Evolutionary conservation across 2,329 filamentous ascomycete species (phyloP), one percentile per base, ranked within the genome.

Genomic region (Nannizzia gypsea): DNA sequence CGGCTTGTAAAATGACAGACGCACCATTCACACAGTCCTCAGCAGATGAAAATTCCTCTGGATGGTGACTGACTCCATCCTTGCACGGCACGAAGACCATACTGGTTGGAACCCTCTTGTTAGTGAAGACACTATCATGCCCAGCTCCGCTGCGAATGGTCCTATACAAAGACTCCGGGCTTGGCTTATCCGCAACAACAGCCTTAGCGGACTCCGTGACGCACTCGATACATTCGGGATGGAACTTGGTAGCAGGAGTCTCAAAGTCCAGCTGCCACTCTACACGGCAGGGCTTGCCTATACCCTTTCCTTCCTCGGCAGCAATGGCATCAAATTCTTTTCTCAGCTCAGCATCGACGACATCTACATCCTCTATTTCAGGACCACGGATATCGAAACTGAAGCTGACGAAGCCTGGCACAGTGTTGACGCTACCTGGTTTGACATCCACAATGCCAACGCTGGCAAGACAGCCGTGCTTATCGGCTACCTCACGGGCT

Each of bases 381-480:
- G 77, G 79, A 0, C 82, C 79, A 34, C 86, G 82, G 58, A 89
- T 81, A 66, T 90, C 87, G 3, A 89, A 79, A 31, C 79, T 83
- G 70, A 89, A 88, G 50, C 77, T 77, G 4, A 89, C 87, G 31
- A 76, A 72, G 0, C 85, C 85, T 0, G 87, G 85, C 0, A 90
- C 84, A 0, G 87, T 90, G 70, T 90, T 90, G 15, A 86, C 87
- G 62, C 81, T 85, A 3, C 86, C 85, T 0, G 87, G 86, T 54
- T 78, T 80, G 6, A 85, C 75, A 11, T 78, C 83, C 56, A 90
- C 70, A 59, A 90, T 87, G 0, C 87, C 88, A 0, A 87, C 88
- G 2, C 81, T 85, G 3, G 84, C 87, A 9, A 90, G 74, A 11
- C 83, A 86, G 1, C 76, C 75, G 63, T 83, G 76, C 20, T 78